Evolutionary conservation across 768 basidiomycete genomes (phyloP), one percentile per base, ranked within the genome.

Genomic region (Cubamyces lactineus): DNA sequence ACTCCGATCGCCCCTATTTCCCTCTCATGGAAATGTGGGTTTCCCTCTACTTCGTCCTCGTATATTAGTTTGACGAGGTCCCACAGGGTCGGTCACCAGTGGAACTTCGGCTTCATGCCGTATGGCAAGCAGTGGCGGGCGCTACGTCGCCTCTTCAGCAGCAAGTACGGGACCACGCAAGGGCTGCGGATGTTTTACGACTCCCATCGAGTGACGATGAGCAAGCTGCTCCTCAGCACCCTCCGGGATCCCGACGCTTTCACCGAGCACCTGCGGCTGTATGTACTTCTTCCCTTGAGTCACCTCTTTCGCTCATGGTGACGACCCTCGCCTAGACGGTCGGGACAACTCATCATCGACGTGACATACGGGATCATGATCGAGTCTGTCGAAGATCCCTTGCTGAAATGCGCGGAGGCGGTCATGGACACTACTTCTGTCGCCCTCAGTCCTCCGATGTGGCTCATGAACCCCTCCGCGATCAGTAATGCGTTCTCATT

Each of bases 331-430:
- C 13, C 11, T 34, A 61, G 60, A 28, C 53, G 60, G 30, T 53
- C 60, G 9, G 54, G 61, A 7, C 61, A 57, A 39, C 48, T 57
- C 9, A 69, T 71, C 50, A 65, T 76, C 34, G 57, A 61, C 34
- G 62, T 74, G 11, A 67, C 66, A 7, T 73, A 75, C 57, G 74
- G 74, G 0, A 71, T 72, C 53, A 57, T 61, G 15, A 69, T 66
- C 19, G 67, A 68, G 19, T 60, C 61, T 13, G 54, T 61, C 19
- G 34, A 70, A 11, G 74, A 76, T 50, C 57, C 53, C 13, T 61
- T 73, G 21, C 54, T 76, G 4, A 30, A 57, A 28, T 53, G 63
- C 13, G 65, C 71, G 7, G 66, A 74, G 38, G 62, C 65, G 1
- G 70, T 72, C 5, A 70, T 74, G 61, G 53, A 38, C 48, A 49